Base-by-base conservation (phyloP, 2,329 filamentous ascomycete species). In the Phyllosticta paracitricarpa region DNA sequence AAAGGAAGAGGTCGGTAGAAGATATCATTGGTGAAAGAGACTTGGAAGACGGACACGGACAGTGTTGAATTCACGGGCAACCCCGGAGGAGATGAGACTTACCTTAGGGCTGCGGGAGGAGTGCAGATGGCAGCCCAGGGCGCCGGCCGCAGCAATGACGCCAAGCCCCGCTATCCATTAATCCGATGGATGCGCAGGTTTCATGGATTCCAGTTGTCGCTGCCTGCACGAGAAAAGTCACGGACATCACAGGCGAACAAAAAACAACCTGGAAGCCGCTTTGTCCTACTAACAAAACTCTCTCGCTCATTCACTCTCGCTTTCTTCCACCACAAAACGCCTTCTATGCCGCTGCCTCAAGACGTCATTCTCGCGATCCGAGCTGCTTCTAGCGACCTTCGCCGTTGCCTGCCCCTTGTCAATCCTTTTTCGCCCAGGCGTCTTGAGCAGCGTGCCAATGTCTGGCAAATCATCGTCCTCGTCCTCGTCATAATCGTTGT, bases 381-480 rank as follows among this genome's bases (percentile, higher is more conserved):
- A 25, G 3, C 53, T 40, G 59, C 28, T 51, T 14, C 5, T 4
- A 19, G 22, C 9, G 10, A n/a, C 2, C 4, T 19, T 51, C 28
- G 52, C 26, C 60, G 12, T 48, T n/a, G 40, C 14, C 40, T 17
- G 40, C 12, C 17, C 40, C 40, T n/a, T 48, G 40, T 1, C 14
- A n/a, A n/a, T 17, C 14, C 40, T 48, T 2, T 48, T 22, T 22
- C 19, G 25, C 10, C n/a, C 19, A 14, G 52, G 19, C 14, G 28
- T 58, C 35, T 51, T 57, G 12, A 58, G 24, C 52, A 62, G 19
- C 24, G 57, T n/a, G 28, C 56, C 35, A 25, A 62, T 51, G n/a
- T 62, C 56, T 12, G 60, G 60, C 35, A 62, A 52, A 6, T 62
- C 60, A 26, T 58, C 54, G 40, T 61, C 59, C 9, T 57, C 60